phyloP scores from a whole-genome alignment of 2,329 filamentous ascomycete genomes.

The Teratosphaeria viscida region DNA sequence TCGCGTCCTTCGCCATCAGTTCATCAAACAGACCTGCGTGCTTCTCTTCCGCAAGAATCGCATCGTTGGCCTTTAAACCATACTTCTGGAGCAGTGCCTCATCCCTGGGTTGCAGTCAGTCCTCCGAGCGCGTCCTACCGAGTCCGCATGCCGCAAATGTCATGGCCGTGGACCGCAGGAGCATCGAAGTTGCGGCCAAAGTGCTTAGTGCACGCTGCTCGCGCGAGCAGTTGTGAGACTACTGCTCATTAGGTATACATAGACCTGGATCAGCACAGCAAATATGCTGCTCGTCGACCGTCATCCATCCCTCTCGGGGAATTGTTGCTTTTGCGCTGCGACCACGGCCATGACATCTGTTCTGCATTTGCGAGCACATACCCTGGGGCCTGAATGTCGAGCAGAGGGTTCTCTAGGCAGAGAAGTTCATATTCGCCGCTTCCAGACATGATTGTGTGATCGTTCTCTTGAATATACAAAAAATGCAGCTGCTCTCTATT shows the following conservation, averaged over 20 bases:
- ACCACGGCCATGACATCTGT: neutral
- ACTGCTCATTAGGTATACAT: slow-evolving; percentile 4
- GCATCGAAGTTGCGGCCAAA: neutral
- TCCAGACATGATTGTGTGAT: slow-evolving; percentile 9
- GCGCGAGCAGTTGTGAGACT: neutral
- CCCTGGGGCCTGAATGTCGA: slow-evolving; percentile 85
- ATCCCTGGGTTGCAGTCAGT: slow-evolving; percentile 46
- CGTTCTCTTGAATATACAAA: neutral
- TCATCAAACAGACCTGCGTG: slow-evolving; percentile 88
- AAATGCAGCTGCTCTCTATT: neutral
- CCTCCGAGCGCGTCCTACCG: neutral
- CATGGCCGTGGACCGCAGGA: neutral
- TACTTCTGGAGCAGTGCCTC: slow-evolving; percentile 85
- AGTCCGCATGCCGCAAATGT: neutral
- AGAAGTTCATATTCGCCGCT: slow-evolving; percentile 68
- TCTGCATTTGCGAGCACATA: slow-evolving; percentile 27
- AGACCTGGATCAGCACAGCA: neutral
- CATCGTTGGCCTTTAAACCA: slow-evolving; percentile 87
- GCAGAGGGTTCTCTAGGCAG: slow-evolving; percentile 92
- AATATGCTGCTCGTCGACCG: neutral
- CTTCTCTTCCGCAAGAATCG: slow-evolving; percentile 89
- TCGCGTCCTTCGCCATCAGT: slow-evolving; percentile 74
- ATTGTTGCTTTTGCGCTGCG: neutral
- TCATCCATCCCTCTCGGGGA: neutral
- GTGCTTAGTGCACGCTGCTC: neutral